These are phyloP conservation scores for Apiospora arundinis DNA, from an alignment of 2,329 filamentous ascomycete genomes.

Conservation along the genomic window DNA sequence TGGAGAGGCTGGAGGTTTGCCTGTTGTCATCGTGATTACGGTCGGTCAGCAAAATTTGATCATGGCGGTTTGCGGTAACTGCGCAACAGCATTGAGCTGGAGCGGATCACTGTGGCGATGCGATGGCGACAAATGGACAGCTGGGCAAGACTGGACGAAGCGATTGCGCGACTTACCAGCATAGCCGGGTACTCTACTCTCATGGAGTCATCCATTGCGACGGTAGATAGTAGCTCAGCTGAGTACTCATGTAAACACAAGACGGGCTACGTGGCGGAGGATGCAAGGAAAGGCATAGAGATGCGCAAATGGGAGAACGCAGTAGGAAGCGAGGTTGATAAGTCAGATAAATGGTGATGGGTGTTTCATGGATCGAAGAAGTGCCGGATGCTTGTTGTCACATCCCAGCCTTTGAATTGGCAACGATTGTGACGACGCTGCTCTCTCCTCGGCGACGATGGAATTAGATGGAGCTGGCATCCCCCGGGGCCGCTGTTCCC, in stretches of 20 bases:
- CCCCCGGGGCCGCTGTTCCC: background rate
- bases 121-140: background rate
- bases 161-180: slow-evolving; percentile 71
- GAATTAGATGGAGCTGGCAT: slow-evolving; percentile 14
- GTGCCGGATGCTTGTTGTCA: background rate
- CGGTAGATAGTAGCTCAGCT: background rate
- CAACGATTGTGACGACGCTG: slow-evolving; percentile 9
- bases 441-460: slow-evolving; percentile 15
- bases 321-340: background rate
- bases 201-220: slow-evolving; percentile 75
- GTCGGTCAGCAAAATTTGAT: slow-evolving; percentile 10
- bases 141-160: background rate
- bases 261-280: slow-evolving; percentile 14
- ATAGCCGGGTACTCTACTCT: slow-evolving; percentile 92
- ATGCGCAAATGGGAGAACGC: background rate
- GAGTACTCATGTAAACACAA: slow-evolving; percentile 12
- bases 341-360: background rate
- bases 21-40: slow-evolving; percentile 50
- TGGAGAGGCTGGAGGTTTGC: slow-evolving; percentile 80
- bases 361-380: background rate
- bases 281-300: background rate
- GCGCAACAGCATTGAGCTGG: background rate
- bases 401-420: slow-evolving; percentile 12
- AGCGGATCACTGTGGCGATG: background rate
- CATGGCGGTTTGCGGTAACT: background rate